These are phyloP conservation scores for Nannochloris sp. DNA, from an alignment of 139 green algal species.

Conservation along the genomic window DNA sequence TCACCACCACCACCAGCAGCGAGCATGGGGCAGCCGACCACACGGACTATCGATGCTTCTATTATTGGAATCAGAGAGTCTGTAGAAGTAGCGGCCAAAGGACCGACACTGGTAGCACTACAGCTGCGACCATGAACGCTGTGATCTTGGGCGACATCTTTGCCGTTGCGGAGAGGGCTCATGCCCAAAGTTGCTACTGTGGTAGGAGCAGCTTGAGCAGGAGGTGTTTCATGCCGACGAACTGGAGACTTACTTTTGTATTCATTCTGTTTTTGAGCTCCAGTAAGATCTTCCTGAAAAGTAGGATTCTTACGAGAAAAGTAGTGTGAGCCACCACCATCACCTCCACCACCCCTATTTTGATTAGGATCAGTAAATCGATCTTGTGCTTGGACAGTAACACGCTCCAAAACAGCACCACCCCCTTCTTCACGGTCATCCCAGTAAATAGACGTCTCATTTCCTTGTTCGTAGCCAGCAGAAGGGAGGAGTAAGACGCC, in stretches of 20 bases:
- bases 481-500: conserved; percentile 25
- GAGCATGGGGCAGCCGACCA: background rate
- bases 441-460: conserved; percentile 1
- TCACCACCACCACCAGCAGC: background rate
- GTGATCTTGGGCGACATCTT: too few species aligned
- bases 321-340: background rate
- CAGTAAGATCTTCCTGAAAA: background rate
- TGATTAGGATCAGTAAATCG: too few species aligned
- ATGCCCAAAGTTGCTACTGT: background rate
- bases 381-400: too few species aligned
- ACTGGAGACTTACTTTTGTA: background rate
- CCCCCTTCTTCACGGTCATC: conserved; percentile 1
- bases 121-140: too few species aligned
- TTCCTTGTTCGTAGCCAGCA: conserved; percentile 24
- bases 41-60: background rate
- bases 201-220: background rate
- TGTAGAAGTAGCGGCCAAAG: background rate
- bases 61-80: background rate
- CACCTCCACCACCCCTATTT: background rate
- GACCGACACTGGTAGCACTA: background rate
- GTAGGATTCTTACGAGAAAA: background rate
- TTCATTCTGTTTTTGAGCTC: background rate
- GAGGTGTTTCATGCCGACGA: background rate
- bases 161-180: background rate
- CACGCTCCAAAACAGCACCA: background rate